Base-by-base conservation (phyloP, 176 grass and related monocot genomes). In the Dendrocalamus sinicus region DNA sequence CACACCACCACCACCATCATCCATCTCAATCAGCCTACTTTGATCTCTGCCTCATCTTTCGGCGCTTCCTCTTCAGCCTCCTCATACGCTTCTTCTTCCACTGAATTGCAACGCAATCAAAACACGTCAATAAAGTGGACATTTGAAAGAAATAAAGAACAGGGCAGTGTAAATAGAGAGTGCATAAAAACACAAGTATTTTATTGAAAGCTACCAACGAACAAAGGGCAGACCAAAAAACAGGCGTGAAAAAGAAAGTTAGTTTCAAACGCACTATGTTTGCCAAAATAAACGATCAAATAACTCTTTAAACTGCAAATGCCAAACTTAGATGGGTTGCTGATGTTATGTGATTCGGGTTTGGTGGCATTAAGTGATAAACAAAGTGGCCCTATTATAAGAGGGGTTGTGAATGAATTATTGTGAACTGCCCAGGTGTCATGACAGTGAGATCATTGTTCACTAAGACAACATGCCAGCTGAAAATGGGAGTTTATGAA, bases 21-120 rank as follows among this genome's bases (percentile, higher is more conserved):
- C 80, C 41, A 63, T 45, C 75, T 76, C 35, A 35, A 72, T 48
- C 37, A 73, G 81, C 82, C 41, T 94, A 97, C 95, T 97, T 97
- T 4, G 95, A 97, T 91, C 95, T 81, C 95, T 97, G 92, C 86
- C 95, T 92, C 95, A 97, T 97, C 92, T 94, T 97, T 92, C 95
- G 84, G 86, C 95, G 95, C 95, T 97, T 97, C 90, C 95, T 97
- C 90, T 97, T 97, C 72, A 97, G 81, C 71, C 95, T 97, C 92
- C 95, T 97, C 95, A 94, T 97, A 3, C 95, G 90, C 95, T 97
- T 97, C 95, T 97, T 97, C 95, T 97, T 97, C 95, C 95, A 97
- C 95, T 97, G 85, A 74, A 85, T 20, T n/a, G 68, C 7, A 46
- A 64, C 7, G 4, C 19, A 68, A 61, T 24, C 58, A 24, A 61